These are phyloP conservation scores for Suillus weaverae DNA, from an alignment of 768 basidiomycete genomes.

Conservation along the genomic window DNA sequence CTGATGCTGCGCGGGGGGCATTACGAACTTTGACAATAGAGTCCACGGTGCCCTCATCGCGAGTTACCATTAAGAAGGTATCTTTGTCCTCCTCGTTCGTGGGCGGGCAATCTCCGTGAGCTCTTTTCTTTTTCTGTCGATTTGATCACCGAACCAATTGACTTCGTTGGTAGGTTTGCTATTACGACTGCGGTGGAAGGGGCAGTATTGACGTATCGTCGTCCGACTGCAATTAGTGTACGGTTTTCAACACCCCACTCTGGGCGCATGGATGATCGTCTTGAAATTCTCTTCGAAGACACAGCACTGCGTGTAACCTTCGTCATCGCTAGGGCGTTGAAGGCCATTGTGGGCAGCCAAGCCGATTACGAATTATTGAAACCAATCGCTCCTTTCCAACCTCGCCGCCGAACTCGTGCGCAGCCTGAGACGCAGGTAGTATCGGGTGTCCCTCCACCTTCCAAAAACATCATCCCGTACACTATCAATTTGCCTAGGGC, in stretches of 20 bases:
- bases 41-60: conserved; percentile 10
- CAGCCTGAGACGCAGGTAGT: conserved; percentile 21
- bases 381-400: conserved; percentile 45
- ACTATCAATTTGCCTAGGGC: conserved; percentile 14
- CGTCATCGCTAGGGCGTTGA: conserved; percentile 45
- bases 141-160: neutral
- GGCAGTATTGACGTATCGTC: conserved; percentile 3
- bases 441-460: conserved; percentile 22
- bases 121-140: neutral
- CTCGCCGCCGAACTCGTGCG: conserved; percentile 14
- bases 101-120: conserved; percentile 7
- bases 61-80: conserved; percentile 13
- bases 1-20: conserved; percentile 24
- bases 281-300: conserved; percentile 50
- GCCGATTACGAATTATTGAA: conserved; percentile 50
- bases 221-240: conserved; percentile 14
- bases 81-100: conserved; percentile 10
- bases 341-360: conserved; percentile 47
- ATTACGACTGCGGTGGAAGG: neutral
- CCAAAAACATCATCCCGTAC: conserved; percentile 15
- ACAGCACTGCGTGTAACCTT: conserved; percentile 36
- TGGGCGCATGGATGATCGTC: conserved; percentile 47
- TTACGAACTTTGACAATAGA: conserved; percentile 13
- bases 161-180: conserved; percentile 3
- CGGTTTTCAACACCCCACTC: conserved; percentile 25